Evolutionary conservation across 148 eudicot species (phyloP).

Genomic region (Chenopodium berlandieri): DNA sequence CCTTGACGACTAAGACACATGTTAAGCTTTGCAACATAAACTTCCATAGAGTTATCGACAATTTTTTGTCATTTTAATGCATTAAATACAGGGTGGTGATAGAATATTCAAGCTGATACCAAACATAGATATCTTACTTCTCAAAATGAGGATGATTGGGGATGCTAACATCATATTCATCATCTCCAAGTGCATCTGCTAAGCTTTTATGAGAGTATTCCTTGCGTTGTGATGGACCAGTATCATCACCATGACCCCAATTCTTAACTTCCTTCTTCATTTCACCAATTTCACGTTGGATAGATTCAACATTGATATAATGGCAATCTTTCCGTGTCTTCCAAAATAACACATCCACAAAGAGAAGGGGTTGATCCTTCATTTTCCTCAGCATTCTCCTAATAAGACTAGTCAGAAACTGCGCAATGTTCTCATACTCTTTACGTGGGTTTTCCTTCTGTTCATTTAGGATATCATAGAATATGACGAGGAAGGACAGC

Average conservation of each 20-base stretch:
- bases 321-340: slow-evolving; percentile 88
- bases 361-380: slow-evolving; percentile 90
- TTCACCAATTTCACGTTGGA: slow-evolving; percentile 61
- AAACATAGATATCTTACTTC: slow-evolving; percentile 40
- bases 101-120: background rate
- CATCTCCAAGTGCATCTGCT: slow-evolving; percentile 98
- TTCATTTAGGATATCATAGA: slow-evolving; percentile 81
- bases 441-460: slow-evolving; percentile 73
- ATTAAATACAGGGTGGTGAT: background rate
- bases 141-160: slow-evolving; percentile 35
- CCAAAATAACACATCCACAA: slow-evolving; percentile 83
- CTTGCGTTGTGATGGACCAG: slow-evolving; percentile 43
- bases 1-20: background rate
- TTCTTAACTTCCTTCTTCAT: slow-evolving; percentile 54
- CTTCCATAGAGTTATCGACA: background rate
- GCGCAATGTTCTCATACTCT: slow-evolving; percentile 67
- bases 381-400: slow-evolving; percentile 93
- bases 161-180: slow-evolving; percentile 71
- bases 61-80: background rate
- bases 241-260: slow-evolving; percentile 43
- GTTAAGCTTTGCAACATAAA: background rate
- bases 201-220: slow-evolving; percentile 59
- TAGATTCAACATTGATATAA: slow-evolving; percentile 65
- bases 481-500: slow-evolving; percentile 73
- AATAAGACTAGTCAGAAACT: slow-evolving; percentile 65